Conservation (phyloP, 805 yeast species). For the Priceomyces carsonii region DNA sequence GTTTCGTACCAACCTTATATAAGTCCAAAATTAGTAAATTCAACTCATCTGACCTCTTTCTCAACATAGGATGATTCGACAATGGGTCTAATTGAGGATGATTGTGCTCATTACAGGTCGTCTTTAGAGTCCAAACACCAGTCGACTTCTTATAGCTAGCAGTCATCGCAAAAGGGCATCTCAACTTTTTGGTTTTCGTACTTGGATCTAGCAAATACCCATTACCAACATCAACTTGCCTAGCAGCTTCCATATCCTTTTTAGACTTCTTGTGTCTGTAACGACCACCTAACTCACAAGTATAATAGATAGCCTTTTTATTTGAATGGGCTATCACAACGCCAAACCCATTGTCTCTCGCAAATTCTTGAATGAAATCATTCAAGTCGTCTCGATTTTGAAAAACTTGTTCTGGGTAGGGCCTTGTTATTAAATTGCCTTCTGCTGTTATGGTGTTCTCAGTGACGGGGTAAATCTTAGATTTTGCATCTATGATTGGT, state of each 20-base stretch:
- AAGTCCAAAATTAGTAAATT: slow-evolving; percentile 52
- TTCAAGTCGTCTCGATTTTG: slow-evolving; percentile 50
- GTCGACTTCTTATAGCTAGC: slow-evolving; percentile 53
- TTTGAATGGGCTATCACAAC: slow-evolving; percentile 61
- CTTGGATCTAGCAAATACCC: slow-evolving; percentile 40
- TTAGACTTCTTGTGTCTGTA: slow-evolving; percentile 51
- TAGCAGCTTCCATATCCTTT: slow-evolving; percentile 20
- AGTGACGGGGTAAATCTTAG: slow-evolving; percentile 43
- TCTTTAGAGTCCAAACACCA: slow-evolving; percentile 52
- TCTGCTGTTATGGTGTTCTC: slow-evolving; percentile 49
- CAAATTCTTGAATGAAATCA: slow-evolving; percentile 56
- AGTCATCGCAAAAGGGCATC: slow-evolving; percentile 61
- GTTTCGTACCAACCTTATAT: slow-evolving; percentile 57
- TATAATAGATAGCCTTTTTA: slow-evolving; percentile 58
- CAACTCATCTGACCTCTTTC: slow-evolving; percentile 54
- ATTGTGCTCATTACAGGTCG: slow-evolving; percentile 58
- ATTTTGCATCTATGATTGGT: slow-evolving; percentile 43
- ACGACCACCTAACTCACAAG: slow-evolving; percentile 59
- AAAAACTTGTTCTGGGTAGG: slow-evolving; percentile 54
- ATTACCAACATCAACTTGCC: slow-evolving; percentile 28
- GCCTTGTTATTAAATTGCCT: slow-evolving; percentile 53
- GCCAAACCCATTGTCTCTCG: slow-evolving; percentile 58
- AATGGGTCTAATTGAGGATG: slow-evolving; percentile 59
- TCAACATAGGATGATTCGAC: slow-evolving; percentile 55
- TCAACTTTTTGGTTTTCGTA: slow-evolving; percentile 51